Percentiles rank a stretch among this genome's conserved stretches.
phyloP scores from a whole-genome alignment of 805 yeast species.

The Candida methanosorbosa region DNA sequence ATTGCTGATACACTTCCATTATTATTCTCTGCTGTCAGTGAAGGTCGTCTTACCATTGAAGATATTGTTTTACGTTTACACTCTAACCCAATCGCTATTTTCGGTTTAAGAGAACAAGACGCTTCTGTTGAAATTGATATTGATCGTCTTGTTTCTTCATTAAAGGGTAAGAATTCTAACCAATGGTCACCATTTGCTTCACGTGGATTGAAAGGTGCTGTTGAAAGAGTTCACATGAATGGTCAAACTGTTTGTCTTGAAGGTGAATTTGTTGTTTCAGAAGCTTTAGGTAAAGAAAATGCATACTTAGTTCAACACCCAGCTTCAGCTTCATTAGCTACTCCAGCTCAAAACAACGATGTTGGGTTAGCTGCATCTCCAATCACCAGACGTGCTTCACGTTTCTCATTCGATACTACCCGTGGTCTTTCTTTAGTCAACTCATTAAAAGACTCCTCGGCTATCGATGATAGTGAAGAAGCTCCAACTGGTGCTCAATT shows the following conservation, averaged over 20 bases:
- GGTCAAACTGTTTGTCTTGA: constrained; percentile 79
- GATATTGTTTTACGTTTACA: constrained; percentile 70
- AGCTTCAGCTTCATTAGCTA: constrained; percentile 21
- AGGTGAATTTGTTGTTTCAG: constrained; percentile 56
- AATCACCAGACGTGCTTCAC: constrained; percentile 29
- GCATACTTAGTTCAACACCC: constrained; percentile 37
- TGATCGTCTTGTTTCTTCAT: constrained; percentile 51
- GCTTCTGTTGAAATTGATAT: constrained; percentile 75
- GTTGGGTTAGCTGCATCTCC: constrained; percentile 24
- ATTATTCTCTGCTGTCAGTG: constrained; percentile 69
- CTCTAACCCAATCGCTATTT: constrained; percentile 73
- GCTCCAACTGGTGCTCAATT: constrained; percentile 53
- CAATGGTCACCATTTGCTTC: constrained; percentile 51
- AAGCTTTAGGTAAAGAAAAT: constrained; percentile 55
- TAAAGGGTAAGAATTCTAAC: constrained; percentile 28
- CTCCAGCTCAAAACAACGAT: constrained; percentile 20
- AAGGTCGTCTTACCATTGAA: constrained; percentile 59
- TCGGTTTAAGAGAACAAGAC: constrained; percentile 75
- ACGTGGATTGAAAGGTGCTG: constrained; percentile 59
- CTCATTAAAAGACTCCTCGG: constrained; percentile 22
- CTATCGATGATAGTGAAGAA: constrained; percentile 34
- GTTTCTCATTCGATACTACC: constrained; percentile 42
- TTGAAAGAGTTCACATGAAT: constrained; percentile 78
- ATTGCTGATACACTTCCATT: constrained; percentile 75
- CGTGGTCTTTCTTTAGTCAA: constrained; percentile 27